Base-by-base conservation (phyloP, 1,139 yeast species). In the Saccharomyces uvarum region DNA sequence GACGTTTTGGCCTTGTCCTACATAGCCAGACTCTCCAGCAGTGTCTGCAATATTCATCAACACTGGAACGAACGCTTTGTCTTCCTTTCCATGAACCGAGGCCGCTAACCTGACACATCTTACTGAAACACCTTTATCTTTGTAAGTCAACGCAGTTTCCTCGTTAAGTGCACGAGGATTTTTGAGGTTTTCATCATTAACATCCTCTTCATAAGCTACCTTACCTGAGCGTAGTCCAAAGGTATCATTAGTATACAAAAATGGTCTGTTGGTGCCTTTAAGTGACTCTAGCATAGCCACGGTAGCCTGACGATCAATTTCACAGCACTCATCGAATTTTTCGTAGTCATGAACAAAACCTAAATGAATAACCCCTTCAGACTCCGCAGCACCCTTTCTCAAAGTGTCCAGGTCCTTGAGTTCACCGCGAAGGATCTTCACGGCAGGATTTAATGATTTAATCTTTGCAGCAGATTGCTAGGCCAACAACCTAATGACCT, bases 311-410 rank as follows among this genome's bases (percentile, higher is more conserved):
- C 50, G 50, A 49, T 71, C 75, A 33, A 59, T 53, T 21, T 54
- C 54, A 28, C 58, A 49, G 27, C 56, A 28, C 27, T 59, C 49
- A 2, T 50, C 57, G 47, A 53, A 57, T 2, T 59, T 51, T 6
- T 52, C 50, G 52, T 68, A 66, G 47, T 69, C 71, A 55, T 67
- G 72, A 24, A 59, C 57, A 56, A 66, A 73, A 1, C 69, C 77
- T 42, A 71, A 56, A 53, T 74, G 76, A 16, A 73, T 48, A 3
- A 66, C 68, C 9, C 68, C 77, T 54, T 73, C 76, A 9, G 68
- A 49, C 33, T 63, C 63, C 9, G 54, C 48, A 11, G 73, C 70
- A n/a, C 60, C 69, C 48, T 64, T 56, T 19, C 53, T 60, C 9
- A 74, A 58, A 2, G 60, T 32, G 2, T 71, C 72, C 1, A 62